Percentiles rank a stretch among this genome's conserved stretches.
phyloP scores from a whole-genome alignment of 2,329 filamentous ascomycete species.

The Colletotrichum musicola region DNA sequence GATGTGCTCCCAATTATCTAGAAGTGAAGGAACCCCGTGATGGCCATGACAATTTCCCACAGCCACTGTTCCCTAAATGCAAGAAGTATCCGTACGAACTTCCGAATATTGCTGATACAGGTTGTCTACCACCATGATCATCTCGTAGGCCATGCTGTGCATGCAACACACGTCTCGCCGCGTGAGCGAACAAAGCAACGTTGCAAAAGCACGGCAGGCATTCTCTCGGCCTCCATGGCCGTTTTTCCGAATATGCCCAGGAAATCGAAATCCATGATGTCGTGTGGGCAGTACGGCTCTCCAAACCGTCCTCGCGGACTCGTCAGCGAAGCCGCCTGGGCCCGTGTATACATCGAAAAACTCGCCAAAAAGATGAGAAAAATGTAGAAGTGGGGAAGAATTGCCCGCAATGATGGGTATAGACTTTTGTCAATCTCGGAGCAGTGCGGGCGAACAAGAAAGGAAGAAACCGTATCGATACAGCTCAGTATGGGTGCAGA shows the following conservation, averaged over 20 bases:
- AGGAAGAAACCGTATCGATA: slow-evolving; percentile 39
- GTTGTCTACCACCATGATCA: slow-evolving; percentile 35
- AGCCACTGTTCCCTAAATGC: slow-evolving; percentile 28
- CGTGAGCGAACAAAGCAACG: background rate
- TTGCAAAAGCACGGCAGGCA: slow-evolving; percentile 20
- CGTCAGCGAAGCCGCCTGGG: background rate
- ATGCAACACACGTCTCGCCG: slow-evolving; percentile 17
- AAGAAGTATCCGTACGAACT: slow-evolving; percentile 35
- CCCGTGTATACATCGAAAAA: slow-evolving; percentile 25
- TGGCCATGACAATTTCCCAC: slow-evolving; percentile 28
- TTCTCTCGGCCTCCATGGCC: slow-evolving; percentile 45
- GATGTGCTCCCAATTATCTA: slow-evolving; percentile 20
- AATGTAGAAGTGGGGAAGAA: background rate
- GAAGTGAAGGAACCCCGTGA: slow-evolving; percentile 14
- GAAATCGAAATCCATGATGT: slow-evolving; percentile 26
- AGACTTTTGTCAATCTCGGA: slow-evolving; percentile 48
- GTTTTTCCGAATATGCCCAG: slow-evolving; percentile 31
- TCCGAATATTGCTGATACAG: slow-evolving; percentile 36
- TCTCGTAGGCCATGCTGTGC: slow-evolving; percentile 20
- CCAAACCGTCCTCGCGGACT: background rate
- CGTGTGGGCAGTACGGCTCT: slow-evolving; percentile 19
- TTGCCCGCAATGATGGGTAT: slow-evolving; percentile 46
- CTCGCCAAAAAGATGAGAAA: slow-evolving; percentile 39
- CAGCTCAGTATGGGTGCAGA: slow-evolving; percentile 35
- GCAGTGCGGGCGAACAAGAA: slow-evolving; percentile 43